Conservation (phyloP, 495 filamentous ascomycete genomes). For the Aspergillus baeticus region DNA sequence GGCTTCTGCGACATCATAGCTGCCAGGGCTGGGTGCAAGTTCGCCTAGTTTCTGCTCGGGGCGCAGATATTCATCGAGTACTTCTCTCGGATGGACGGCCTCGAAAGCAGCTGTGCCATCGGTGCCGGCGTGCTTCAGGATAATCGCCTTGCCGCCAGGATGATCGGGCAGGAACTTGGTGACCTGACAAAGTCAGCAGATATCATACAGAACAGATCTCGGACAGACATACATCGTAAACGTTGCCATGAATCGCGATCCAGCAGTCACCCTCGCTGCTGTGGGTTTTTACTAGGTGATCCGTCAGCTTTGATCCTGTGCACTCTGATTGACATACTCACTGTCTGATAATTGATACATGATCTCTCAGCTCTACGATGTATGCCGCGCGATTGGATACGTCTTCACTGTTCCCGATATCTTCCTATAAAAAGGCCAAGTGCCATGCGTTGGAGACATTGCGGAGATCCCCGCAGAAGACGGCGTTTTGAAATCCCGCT, state of each 20-base stretch:
- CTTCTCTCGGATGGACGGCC: constrained; percentile 82
- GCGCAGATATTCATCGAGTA: constrained; percentile 76
- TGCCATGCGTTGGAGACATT: not conserved
- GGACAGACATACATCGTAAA: constrained; percentile 71
- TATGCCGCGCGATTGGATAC: no score
- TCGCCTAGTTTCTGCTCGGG: constrained; percentile 70
- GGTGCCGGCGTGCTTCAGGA: constrained; percentile 77
- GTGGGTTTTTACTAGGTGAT: not conserved
- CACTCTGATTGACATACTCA: not conserved
- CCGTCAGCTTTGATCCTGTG: not conserved
- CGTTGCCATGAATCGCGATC: constrained; percentile 82
- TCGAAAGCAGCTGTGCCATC: constrained; percentile 93
- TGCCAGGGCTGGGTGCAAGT: constrained; percentile 35
- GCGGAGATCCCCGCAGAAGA: not conserved
- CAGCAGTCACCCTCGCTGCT: constrained; percentile 56
- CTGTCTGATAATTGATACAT: constrained; percentile 3
- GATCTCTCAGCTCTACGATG: no score
- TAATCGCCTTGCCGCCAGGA: constrained; percentile 82
- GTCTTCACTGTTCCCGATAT: no score
- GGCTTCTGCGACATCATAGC: no score
- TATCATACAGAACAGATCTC: constrained; percentile 12
- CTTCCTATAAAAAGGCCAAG: no score
- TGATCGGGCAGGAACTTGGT: constrained; percentile 76
- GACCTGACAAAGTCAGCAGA: constrained; percentile 32
- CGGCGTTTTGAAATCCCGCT: constrained; percentile 1